These are phyloP conservation scores for Brettanomyces custersianus DNA, from an alignment of 805 yeast species.

Conservation along the genomic window DNA sequence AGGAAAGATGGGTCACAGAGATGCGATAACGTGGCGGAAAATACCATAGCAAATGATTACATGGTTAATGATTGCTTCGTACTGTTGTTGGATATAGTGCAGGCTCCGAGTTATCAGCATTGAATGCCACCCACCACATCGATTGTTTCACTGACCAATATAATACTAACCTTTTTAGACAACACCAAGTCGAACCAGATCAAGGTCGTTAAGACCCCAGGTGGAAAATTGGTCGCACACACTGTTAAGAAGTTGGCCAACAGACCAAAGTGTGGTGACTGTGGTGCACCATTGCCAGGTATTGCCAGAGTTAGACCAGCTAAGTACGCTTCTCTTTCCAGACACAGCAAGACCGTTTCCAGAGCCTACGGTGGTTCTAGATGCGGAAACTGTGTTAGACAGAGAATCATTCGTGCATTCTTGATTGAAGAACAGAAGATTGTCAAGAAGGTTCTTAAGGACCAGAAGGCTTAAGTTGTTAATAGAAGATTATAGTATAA, in stretches of 20 bases:
- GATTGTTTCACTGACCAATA: too few relatives aligned
- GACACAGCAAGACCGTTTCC: slow-evolving; percentile 95
- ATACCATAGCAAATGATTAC: too few relatives aligned
- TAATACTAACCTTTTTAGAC: slow-evolving; percentile 41
- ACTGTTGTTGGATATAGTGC: too few relatives aligned
- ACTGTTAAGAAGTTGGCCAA: slow-evolving; percentile 90
- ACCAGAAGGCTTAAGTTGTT: slow-evolving; percentile 88
- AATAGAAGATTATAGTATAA: slow-evolving; percentile 52
- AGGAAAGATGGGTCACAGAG: too few relatives aligned
- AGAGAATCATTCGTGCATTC: slow-evolving; percentile 99
- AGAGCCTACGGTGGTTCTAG: slow-evolving; percentile 99
- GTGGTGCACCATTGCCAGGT: slow-evolving; percentile 61
- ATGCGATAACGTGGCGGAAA: too few relatives aligned
- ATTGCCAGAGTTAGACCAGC: slow-evolving; percentile 96
- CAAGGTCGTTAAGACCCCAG: slow-evolving; percentile 99
- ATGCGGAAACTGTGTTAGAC: slow-evolving; percentile 98
- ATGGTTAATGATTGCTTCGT: too few relatives aligned
- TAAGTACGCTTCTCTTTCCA: slow-evolving; percentile 89
- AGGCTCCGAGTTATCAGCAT: too few relatives aligned
- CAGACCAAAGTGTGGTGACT: slow-evolving; percentile 85
- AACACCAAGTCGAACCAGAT: slow-evolving; percentile 99
- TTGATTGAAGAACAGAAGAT: slow-evolving; percentile 99
- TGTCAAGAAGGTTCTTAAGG: slow-evolving; percentile 98
- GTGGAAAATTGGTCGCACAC: slow-evolving; percentile 97
- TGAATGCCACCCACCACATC: too few relatives aligned